Base-by-base conservation (phyloP, 148 eudicot species). In the Pouteria glomerata region DNA sequence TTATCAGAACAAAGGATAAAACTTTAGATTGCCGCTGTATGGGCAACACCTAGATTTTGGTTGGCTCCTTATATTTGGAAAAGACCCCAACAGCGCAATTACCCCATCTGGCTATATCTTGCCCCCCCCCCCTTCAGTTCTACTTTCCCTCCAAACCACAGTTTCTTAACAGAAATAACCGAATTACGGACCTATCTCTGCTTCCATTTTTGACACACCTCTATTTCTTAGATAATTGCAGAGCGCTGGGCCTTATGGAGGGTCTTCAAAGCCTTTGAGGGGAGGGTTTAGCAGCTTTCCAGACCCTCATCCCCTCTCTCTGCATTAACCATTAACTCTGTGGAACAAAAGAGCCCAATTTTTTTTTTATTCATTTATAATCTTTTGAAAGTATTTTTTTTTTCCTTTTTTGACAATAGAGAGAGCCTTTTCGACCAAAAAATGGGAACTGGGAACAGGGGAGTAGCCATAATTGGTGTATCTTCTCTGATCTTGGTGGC, bases 401-500 rank as follows among this genome's bases (percentile, higher is more conserved):
- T 24, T 1, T 1, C 12, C 5, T 13, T 27, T 13, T 44, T 14
- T 12, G 34, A 18, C 55, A 27, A 44, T 15, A 47, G 6, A 66
- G 29, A 68, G 10, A 21, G 1, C 14, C 27, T 67, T 30, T 30
- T 33, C 42, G 35, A 18, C 33, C 29, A 39, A 6, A 39, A 6
- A 0, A 57, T 37, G 41, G 63, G 31, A 30, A 65, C 47, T 2
- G 27, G 63, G 14, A 63, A 44, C 42, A 79, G 31, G 63, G 66
- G 59, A 30, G 3, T 71, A 3, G 50, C 64, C 57, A 19, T 67
- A 3, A 66, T 66, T 6, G 18, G 66, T 1, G 72, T 79, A 19
- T 70, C 72, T 24, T 75, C 79, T 11, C 11, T 75, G 4, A 0
- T 79, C 31, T 51, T 79, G 55, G 82, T 77, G 39, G 84, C 81